A percentile compares a stretch with the other conserved stretches of the same genome.
Conservation (phyloP, 768 basidiomycete species). For the Rhodotorula kratochvilovae region DNA sequence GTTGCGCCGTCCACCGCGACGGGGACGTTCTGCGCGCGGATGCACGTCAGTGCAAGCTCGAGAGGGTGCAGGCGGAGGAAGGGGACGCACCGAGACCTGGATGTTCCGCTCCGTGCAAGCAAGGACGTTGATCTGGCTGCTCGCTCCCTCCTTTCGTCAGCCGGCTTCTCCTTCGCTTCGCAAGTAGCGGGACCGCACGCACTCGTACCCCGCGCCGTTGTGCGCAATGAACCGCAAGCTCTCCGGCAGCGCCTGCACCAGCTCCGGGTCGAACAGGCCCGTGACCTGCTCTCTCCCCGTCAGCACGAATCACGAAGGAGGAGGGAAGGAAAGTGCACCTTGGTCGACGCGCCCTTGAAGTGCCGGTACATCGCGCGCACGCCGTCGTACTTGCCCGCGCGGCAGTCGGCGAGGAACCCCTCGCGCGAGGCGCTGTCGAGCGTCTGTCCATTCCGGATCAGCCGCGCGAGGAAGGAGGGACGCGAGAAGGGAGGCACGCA, state of each 20-base stretch:
- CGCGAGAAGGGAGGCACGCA: no score
- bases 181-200: no score
- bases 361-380: constrained; percentile 74
- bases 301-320: no score
- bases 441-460: constrained; percentile 45
- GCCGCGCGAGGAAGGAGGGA: no score
- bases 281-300: constrained; percentile 50
- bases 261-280: constrained; percentile 73
- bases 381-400: constrained; percentile 60
- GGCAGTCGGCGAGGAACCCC: constrained; percentile 64
- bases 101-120: constrained; percentile 20
- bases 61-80: not conserved
- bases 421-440: constrained; percentile 62
- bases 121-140: constrained; percentile 20
- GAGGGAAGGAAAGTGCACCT: not conserved
- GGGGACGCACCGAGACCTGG: constrained; percentile 8
- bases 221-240: constrained; percentile 81
- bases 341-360: constrained; percentile 57
- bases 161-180: no score
- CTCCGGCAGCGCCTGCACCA: constrained; percentile 64
- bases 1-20: constrained; percentile 86
- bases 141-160: no score
- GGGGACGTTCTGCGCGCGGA: constrained; percentile 68
- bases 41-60: not conserved
- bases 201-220: constrained; percentile 87